Conservation (phyloP, 805 yeast genomes). For the Myxozyma neotropica region DNA sequence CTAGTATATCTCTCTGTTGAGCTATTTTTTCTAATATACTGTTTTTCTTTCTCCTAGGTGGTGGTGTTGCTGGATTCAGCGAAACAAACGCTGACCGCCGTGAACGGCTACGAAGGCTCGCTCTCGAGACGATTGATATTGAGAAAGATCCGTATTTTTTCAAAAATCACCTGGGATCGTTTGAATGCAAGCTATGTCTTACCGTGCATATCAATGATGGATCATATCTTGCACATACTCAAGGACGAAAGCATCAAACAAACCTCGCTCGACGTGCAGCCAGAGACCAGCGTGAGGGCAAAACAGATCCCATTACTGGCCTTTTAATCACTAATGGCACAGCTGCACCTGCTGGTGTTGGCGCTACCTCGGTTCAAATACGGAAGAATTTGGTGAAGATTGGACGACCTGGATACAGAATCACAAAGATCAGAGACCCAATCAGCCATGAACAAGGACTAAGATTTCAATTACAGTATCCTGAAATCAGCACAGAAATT, state of each 20-base stretch:
- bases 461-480: constrained; percentile 60
- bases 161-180: constrained; percentile 77
- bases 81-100: constrained; percentile 70
- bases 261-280: constrained; percentile 63
- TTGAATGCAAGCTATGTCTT: constrained; percentile 81
- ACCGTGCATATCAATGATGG: constrained; percentile 81
- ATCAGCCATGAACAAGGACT: constrained; percentile 63
- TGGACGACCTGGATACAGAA: constrained; percentile 72
- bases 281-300: constrained; percentile 36
- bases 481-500: constrained; percentile 49
- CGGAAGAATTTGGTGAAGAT: constrained; percentile 59
- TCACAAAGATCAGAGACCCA: constrained; percentile 69
- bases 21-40: not conserved
- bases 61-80: constrained; percentile 78
- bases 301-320: constrained; percentile 28
- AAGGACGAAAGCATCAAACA: constrained; percentile 79
- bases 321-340: constrained; percentile 11
- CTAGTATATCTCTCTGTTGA: not conserved
- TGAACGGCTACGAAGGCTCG: constrained; percentile 66
- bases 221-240: constrained; percentile 79
- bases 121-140: constrained; percentile 48
- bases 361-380: constrained; percentile 45
- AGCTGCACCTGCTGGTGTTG: constrained; percentile 27
- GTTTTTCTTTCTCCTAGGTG: constrained; percentile 53
- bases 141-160: constrained; percentile 78